Evolutionary conservation across 441 rosid genomes (phyloP), one percentile per base, ranked within the genome.

Genomic region (Adansonia rubrostipa): DNA sequence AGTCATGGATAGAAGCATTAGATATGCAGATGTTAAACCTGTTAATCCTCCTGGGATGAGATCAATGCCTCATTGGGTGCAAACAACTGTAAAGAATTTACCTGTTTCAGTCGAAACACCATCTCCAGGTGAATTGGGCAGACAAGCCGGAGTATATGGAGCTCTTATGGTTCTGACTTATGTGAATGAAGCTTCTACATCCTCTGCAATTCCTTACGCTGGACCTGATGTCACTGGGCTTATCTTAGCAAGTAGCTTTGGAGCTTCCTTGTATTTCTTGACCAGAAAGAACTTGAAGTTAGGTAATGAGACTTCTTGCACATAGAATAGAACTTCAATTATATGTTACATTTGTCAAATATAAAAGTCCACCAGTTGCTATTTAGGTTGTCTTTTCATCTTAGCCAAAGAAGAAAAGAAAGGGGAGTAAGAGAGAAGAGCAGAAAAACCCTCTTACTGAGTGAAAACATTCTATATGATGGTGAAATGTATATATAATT

Each of bases 251-350:
- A 76, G 85, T 36, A 93, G 98, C 85, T 92, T 96, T 58, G 98
- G 99, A 62, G 98, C 95, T 80, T 94, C 98, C 77, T 80, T 96
- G 53, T 96, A 91, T 86, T 93, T 96, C 89, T 87, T 94, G 97
- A 92, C 96, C 82, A 91, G 53, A 82, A 89, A 72, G 89, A 94
- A 93, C 60, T 89, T 96, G 73, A 96, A 88, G 86, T 82, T 94
- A 87, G 98, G 99, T 96, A 88, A 81, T 77, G 69, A 76, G 72
- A 9, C 77, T 50, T 75, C n/a, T 75, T 6, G 62, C 61, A 5
- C 36, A 36, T 71, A 45, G 28, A 20, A 10, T 19, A 45, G 4
- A 19, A 45, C 13, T 19, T 68, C 5, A 68, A 13, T 68, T 11
- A 10, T 13, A 45, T 68, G 36, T 19, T 68, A 19, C 9, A 14